Conservation (phyloP, 2,329 filamentous ascomycete genomes). For the Botrytis aclada region DNA sequence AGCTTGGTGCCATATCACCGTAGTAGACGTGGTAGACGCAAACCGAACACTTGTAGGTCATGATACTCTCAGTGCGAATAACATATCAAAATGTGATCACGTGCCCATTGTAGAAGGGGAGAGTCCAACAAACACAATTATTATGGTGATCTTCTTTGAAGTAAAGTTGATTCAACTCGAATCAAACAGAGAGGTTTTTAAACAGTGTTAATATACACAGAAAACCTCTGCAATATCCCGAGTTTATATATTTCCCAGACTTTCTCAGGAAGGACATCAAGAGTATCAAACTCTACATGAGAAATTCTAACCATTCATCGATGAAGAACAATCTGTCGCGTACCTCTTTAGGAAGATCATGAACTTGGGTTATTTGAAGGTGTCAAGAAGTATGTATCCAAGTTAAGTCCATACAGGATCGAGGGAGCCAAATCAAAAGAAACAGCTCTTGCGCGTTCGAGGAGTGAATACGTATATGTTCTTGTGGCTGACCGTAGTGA, state of each 20-base stretch:
- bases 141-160: background rate
- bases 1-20: background rate
- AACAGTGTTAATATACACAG: background rate
- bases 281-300: background rate
- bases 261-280: background rate
- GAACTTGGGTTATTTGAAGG: background rate
- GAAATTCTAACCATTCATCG: background rate
- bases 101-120: background rate
- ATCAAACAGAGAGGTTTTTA: background rate
- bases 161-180: background rate
- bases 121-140: no score
- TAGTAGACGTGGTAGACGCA: background rate
- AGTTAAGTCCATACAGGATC: background rate
- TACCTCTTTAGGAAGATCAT: background rate
- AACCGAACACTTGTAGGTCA: background rate
- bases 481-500: background rate
- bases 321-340: background rate
- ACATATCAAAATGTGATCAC: background rate
- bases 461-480: background rate
- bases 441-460: background rate
- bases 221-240: background rate
- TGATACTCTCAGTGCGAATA: background rate
- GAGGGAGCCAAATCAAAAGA: background rate
- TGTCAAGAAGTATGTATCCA: background rate
- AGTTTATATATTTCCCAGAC: background rate